A percentile compares a stretch with the other conserved stretches of the same genome.
These are phyloP conservation scores for Candida pseudofarinosa DNA, from an alignment of 805 yeast genomes.

Conservation along the genomic window DNA sequence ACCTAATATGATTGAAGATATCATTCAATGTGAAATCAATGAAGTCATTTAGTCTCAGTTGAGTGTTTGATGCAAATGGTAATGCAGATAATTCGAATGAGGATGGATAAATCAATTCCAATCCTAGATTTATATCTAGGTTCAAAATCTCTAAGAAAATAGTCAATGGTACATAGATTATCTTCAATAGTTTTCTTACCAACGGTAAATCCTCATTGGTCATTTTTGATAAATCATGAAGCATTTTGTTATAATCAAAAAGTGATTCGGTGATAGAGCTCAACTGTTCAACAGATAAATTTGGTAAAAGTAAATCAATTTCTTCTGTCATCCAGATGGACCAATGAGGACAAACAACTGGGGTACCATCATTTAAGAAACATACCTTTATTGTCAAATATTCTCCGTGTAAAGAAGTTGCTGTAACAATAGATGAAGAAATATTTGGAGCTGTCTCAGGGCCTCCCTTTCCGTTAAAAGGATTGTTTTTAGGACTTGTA, in stretches of 20 bases:
- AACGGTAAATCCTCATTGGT: conserved; percentile 30
- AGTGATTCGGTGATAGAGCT: conserved; percentile 35
- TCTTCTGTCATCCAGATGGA: conserved; percentile 47
- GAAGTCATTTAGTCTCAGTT: conserved; percentile 61
- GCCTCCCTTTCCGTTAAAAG: conserved; percentile 5
- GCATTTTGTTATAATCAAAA: conserved; percentile 37
- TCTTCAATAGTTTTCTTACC: conserved; percentile 42
- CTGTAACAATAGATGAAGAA: conserved; percentile 72
- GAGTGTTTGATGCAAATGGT: conserved; percentile 38
- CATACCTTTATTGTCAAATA: conserved; percentile 70
- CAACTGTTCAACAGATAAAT: conserved; percentile 48
- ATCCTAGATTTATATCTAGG: conserved; percentile 57
- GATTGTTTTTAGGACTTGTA: conserved; percentile 4
- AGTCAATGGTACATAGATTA: conserved; percentile 56
- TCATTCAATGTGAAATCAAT: conserved; percentile 69
- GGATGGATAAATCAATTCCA: conserved; percentile 78
- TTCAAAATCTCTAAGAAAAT: conserved; percentile 55
- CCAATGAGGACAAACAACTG: conserved; percentile 74
- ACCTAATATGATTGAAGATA: conserved; percentile 73
- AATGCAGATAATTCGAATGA: conserved; percentile 33
- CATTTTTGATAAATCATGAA: conserved; percentile 36
- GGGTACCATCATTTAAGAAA: conserved; percentile 76
- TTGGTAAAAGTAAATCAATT: conserved; percentile 57
- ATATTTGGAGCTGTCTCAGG: conserved; percentile 1
- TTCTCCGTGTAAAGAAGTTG: conserved; percentile 83